Evolutionary conservation across 768 basidiomycete species (phyloP), one percentile per base, ranked within the genome.

Genomic region (Phylloporus sp.): DNA sequence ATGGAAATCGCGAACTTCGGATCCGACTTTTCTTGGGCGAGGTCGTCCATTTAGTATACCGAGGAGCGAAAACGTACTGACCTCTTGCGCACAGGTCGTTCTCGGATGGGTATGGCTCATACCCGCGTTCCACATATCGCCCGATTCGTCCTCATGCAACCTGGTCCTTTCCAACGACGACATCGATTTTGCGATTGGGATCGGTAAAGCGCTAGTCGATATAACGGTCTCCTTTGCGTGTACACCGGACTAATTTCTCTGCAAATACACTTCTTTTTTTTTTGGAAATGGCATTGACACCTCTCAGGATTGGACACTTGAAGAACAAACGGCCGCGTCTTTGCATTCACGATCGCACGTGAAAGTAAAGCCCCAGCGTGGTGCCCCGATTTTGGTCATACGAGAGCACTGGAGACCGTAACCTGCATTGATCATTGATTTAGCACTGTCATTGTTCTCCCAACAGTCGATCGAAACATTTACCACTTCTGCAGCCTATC

Each of bases 71-170:
- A 26, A 29, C 17, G 15, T 38, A 23, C 32, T 46, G 27, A 53
- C 17, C 2, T 35, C 29, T 18, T 38, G 26, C 45, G 10, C 28
- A 21, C 59, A 90, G 76, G 73, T 90, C 0, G 80, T 84, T 56
- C 79, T 93, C 63, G 83, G 86, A 26, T 93, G 90, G 90, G 61
- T 82, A 40, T 92, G 90, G 90, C 75, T 92, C 59, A 79, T 93
- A 49, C 90, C 90, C 0, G 73, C 81, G 0, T 92, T 92, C 69
- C 87, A 92, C 59, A 78, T 90, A 71, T 70, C 78, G 1, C 73
- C 78, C 35, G 71, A 76, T 29, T 69, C 72, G 5, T 59, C 67
- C 8, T 50, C 59, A n/a, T 42, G 61, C 7, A 52, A 31, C 20
- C 46, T 85, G 21, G 53, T 64, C 10, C 63, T 90, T 26, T 71